Conservation (phyloP, 352 stramenopile genomes). For the Phytophthora fragariaefolia region DNA sequence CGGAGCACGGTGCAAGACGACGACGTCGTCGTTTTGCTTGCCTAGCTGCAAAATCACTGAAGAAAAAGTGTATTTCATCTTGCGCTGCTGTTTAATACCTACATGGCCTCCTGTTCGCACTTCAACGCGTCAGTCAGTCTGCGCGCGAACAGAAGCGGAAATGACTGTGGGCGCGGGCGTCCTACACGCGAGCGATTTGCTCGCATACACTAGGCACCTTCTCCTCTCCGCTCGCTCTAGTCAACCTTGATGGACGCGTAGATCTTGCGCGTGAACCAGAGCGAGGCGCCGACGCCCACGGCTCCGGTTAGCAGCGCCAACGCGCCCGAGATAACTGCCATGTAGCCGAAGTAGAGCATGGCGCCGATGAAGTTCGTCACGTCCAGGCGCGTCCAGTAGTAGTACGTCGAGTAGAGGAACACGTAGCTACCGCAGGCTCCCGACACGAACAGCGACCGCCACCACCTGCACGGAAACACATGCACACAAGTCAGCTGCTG, state of each 20-base stretch:
- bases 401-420: slow-evolving; percentile 99
- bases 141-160: slow-evolving; percentile 12
- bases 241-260: slow-evolving; percentile 87
- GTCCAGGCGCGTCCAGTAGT: slow-evolving; percentile 97
- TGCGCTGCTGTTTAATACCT: slow-evolving; percentile 8
- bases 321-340: slow-evolving; percentile 97
- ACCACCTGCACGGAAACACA: slow-evolving; percentile 83
- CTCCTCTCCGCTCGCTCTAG: slow-evolving; percentile 30
- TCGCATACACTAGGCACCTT: slow-evolving; percentile 15
- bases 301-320: slow-evolving; percentile 97
- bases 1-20: slow-evolving; percentile 19
- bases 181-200: slow-evolving; percentile 20
- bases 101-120: not conserved
- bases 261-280: slow-evolving; percentile 99
- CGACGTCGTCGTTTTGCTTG: slow-evolving; percentile 24
- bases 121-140: slow-evolving; percentile 12
- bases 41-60: slow-evolving; percentile 22
- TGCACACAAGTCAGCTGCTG: too few species aligned
- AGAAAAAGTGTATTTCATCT: slow-evolving; percentile 36
- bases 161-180: slow-evolving; percentile 5
- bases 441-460: slow-evolving; percentile 98
- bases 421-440: slow-evolving; percentile 98
- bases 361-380: slow-evolving; percentile 92
- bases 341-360: slow-evolving; percentile 99
- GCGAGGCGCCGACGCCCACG: slow-evolving; percentile 96